Evolutionary conservation across 2,329 filamentous ascomycete genomes (phyloP).

Genomic region (Madurella mycetomatis): DNA sequence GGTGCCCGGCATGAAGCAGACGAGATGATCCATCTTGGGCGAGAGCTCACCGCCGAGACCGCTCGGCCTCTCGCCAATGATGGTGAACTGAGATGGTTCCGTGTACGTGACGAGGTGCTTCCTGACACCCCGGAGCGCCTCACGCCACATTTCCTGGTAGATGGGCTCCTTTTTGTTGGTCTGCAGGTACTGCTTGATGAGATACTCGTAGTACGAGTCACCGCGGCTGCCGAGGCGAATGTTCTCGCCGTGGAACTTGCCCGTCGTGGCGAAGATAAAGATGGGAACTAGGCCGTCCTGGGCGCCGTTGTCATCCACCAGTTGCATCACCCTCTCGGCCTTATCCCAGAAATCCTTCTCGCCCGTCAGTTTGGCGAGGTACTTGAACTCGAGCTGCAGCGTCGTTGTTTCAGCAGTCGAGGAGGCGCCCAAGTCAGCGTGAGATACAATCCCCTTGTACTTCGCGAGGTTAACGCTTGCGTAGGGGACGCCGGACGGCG

Average conservation of each 20-base stretch:
- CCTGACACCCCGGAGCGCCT: slow-evolving; percentile 77
- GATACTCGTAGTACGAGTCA: slow-evolving; percentile 97
- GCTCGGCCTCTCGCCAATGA: slow-evolving; percentile 77
- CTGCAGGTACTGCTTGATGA: slow-evolving; percentile 97
- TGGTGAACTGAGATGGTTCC: slow-evolving; percentile 72
- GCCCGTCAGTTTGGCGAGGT: slow-evolving; percentile 88
- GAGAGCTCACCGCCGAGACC: slow-evolving; percentile 64
- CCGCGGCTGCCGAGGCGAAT: slow-evolving; percentile 90
- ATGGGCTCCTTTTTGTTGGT: slow-evolving; percentile 80
- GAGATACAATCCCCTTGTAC: slow-evolving; percentile 70
- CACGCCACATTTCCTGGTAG: slow-evolving; percentile 90
- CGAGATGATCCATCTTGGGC: slow-evolving; percentile 96
- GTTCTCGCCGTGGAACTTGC: slow-evolving; percentile 75
- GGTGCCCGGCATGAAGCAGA: slow-evolving; percentile 95
- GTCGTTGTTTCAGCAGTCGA: slow-evolving; percentile 92
- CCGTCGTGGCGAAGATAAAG: slow-evolving; percentile 75
- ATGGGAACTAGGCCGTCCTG: slow-evolving; percentile 87
- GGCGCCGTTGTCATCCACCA: slow-evolving; percentile 76
- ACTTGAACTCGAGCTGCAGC: slow-evolving; percentile 94
- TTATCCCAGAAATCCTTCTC: slow-evolving; percentile 90
- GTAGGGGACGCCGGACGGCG: slow-evolving; percentile 78
- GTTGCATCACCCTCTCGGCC: slow-evolving; percentile 85
- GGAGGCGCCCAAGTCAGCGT: slow-evolving; percentile 79
- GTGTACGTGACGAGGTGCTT: slow-evolving; percentile 93
- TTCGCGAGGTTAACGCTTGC: slow-evolving; percentile 85